These are phyloP conservation scores for Linum tenue DNA, from an alignment of 345 rosid species.

Conservation along the genomic window DNA sequence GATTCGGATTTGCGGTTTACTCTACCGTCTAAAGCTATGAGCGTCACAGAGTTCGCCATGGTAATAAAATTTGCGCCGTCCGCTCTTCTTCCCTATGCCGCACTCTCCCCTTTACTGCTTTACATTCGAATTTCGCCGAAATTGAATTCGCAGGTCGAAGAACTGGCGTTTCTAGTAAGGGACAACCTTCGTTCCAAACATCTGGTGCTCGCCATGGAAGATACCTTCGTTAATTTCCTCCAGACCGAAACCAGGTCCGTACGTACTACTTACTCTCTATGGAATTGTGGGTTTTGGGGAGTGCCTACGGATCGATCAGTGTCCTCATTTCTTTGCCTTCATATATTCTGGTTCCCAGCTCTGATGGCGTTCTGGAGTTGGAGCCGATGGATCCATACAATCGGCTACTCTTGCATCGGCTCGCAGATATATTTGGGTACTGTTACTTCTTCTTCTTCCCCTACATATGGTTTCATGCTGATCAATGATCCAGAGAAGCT, in stretches of 20 bases:
- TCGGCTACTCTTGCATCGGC: constrained; percentile 57
- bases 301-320: background rate
- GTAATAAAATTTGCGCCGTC: constrained; percentile 10
- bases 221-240: constrained; percentile 42
- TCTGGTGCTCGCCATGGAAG: constrained; percentile 61
- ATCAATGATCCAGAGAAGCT: background rate
- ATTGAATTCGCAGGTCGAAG: constrained; percentile 38
- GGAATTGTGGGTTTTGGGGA: background rate
- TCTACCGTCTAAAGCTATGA: constrained; percentile 18
- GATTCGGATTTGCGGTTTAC: background rate
- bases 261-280: too few relatives aligned
- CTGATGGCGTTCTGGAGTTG: constrained; percentile 46
- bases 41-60: constrained; percentile 37
- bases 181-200: constrained; percentile 58
- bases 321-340: background rate
- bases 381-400: constrained; percentile 62
- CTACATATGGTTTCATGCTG: background rate
- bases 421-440: constrained; percentile 70
- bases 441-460: background rate
- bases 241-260: constrained; percentile 30
- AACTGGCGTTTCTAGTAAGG: constrained; percentile 53
- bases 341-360: constrained; percentile 26
- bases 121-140: background rate
- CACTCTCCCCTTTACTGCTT: background rate
- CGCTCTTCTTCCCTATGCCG: background rate